Base-by-base conservation (phyloP, 1,284 basidiomycete genomes). In the Earliella scabrosa region DNA sequence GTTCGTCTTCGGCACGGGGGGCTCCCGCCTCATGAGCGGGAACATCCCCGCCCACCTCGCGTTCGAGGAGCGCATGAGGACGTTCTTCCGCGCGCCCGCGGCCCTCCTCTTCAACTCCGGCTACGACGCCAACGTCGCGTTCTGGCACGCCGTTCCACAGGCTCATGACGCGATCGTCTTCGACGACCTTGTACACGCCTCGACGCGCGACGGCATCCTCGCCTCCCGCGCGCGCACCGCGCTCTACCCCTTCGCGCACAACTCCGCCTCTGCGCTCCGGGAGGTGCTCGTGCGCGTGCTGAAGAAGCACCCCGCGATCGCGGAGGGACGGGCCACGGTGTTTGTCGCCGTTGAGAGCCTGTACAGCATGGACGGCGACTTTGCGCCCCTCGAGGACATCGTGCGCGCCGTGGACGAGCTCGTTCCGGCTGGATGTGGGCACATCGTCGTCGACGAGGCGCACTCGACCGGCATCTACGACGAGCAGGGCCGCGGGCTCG, bases 291-390 rank as follows among this genome's bases (percentile, higher is more conserved):
- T 67, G 3, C 65, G 65, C 23, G 67, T 83, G 24, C 59, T 78
- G 8, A 48, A 66, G 29, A 49, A 47, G 16, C 52, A 59, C 45
- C 57, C 57, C 1, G 40, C 1, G 68, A 55, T 85, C 11, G 60
- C 55, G 20, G 48, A 59, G 10, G 67, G 71, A 1, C 59, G 66
- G 31, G 68, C 69, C 47, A 88, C 78, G 49, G 73, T 90, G 7
- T 89, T 93, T 62, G 67, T 97, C 20, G 87, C 91, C 0, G 83
- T 55, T 0, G 57, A 59, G 36, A 47, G 49, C 2, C 44, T 54
- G 4, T 97, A 97, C 68, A 92, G 89, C 56, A 97, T 97, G 95
- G 95, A 97, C 66, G 95, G 95, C 11, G 94, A 94, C 47, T 82
- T 95, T 54, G 82, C 90, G 0, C 92, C 93, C 0, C 75, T 97